Evolutionary conservation across 1,284 basidiomycete genomes (phyloP).

Genomic region (Exobasidium rhododendri): DNA sequence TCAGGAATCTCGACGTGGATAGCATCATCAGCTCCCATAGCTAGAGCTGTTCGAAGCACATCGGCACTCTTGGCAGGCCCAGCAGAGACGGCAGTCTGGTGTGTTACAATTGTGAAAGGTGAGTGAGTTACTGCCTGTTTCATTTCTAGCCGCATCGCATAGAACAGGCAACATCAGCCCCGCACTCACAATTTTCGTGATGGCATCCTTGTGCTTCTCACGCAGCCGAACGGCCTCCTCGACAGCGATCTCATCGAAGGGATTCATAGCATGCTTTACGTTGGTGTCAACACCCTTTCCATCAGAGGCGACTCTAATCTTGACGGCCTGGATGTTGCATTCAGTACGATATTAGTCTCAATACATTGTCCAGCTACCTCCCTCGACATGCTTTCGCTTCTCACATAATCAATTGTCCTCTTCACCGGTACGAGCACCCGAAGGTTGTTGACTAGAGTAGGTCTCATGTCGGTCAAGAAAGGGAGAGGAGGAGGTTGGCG

Average conservation of each 20-base stretch:
- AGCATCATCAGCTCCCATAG: slow-evolving; percentile 93
- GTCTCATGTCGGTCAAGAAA: slow-evolving; percentile 32
- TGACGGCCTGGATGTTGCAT: no score
- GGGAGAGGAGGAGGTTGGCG: background rate
- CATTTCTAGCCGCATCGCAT: background rate
- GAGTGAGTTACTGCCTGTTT: background rate
- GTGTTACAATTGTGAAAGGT: slow-evolving; percentile 21
- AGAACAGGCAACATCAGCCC: background rate
- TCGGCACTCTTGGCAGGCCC: slow-evolving; percentile 87
- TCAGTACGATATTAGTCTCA: no score
- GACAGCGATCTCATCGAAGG: slow-evolving; percentile 65
- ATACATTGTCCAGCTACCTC: no score
- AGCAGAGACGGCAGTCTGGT: slow-evolving; percentile 72
- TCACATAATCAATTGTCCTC: slow-evolving; percentile 53
- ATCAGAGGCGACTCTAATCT: slow-evolving; percentile 53
- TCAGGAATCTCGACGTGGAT: slow-evolving; percentile 87
- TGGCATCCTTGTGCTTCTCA: slow-evolving; percentile 67
- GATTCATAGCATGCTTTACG: slow-evolving; percentile 58
- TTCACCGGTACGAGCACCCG: slow-evolving; percentile 54
- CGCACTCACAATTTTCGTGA: slow-evolving; percentile 39
- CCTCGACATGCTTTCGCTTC: no score
- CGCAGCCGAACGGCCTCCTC: slow-evolving; percentile 94
- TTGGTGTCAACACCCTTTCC: slow-evolving; percentile 54
- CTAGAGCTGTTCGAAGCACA: slow-evolving; percentile 89
- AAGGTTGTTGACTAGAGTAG: slow-evolving; percentile 50